Evolutionary conservation across 768 basidiomycete species (phyloP), one percentile per base, ranked within the genome.

Genomic region (Leucosporidium yakuticum): DNA sequence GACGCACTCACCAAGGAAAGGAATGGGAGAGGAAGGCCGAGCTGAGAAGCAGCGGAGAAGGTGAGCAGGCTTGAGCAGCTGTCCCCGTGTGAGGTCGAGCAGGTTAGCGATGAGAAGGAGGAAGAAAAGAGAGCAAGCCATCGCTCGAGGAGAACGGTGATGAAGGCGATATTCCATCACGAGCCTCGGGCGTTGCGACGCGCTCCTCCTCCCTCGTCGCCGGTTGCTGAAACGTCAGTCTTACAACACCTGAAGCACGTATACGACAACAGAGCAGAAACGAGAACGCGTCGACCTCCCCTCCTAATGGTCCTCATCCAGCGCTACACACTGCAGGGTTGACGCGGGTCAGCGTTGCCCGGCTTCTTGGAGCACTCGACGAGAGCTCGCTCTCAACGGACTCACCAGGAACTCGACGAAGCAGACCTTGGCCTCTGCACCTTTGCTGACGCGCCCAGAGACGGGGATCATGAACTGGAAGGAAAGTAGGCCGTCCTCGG

Each of bases 361-460:
- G 49, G n/a, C 20, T 23, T 31, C n/a, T 34, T 62, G 23, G 25
- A 34, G 21, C 4, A 34, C 21, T 62, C 23, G 34, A 29, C 34
- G n/a, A 39, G 50, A 31, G n/a, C 21, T 6, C 6, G 31, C 17
- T 23, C 15, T 17, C 34, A 17, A 25, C 8, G 25, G n/a, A 81
- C 88, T 76, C 74, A 94, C 93, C 79, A 88, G 83, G 77, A 93
- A 94, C 74, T 95, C 92, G 60, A 95, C 86, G 74, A 92, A 93
- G 0, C 86, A 89, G 62, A 86, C 82, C 60, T 83, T 39, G 72
- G 23, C 68, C n/a, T 58, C 57, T 34, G 34, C 57, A 15, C 34
- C 34, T 25, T n/a, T 39, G 39, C 8, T 44, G 8, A 15, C 39
- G 39, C 39, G 39, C 25, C 36, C 29, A 0, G 25, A 29, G 58